Conservation (phyloP, 2,329 filamentous ascomycete genomes). For the Fusarium pseudocircinatum region DNA sequence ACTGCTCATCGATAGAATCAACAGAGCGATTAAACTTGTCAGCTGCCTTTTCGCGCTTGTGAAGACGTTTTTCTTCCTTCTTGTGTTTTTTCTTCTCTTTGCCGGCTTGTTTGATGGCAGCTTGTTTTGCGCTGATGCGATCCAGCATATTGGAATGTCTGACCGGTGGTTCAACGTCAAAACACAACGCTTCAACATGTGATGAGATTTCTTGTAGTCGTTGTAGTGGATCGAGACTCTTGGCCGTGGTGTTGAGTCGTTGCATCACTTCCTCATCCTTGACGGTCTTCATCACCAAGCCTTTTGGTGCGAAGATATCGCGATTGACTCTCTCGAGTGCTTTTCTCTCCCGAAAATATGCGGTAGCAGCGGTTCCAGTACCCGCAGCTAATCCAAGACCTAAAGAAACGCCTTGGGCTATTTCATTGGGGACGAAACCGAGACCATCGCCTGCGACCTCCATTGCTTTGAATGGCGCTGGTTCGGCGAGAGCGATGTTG, state of each 20-base stretch:
- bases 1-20: conserved; percentile 5
- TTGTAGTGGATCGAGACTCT: conserved; percentile 4
- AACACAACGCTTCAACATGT: not conserved
- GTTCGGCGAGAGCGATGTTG: conserved; percentile 5
- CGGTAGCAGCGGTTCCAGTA: conserved; percentile 1
- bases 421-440: conserved; percentile 1
- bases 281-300: conserved; percentile 2
- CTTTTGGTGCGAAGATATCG: not conserved
- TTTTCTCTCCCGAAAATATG: conserved; percentile 10
- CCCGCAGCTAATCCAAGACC: conserved; percentile 10
- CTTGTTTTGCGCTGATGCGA: conserved; percentile 20
- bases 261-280: conserved; percentile 15
- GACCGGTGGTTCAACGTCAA: not conserved
- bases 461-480: conserved; percentile 5
- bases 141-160: conserved; percentile 2
- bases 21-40: not conserved
- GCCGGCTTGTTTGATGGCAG: not conserved
- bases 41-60: not conserved
- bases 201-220: not conserved
- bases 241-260: not conserved
- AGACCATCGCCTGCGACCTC: not conserved
- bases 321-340: not conserved
- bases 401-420: conserved; percentile 3
- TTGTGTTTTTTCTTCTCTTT: conserved; percentile 7
- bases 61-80: not conserved